These are phyloP conservation scores for Kwoniella shandongensis DNA, from an alignment of 768 basidiomycete species.

Conservation along the genomic window DNA sequence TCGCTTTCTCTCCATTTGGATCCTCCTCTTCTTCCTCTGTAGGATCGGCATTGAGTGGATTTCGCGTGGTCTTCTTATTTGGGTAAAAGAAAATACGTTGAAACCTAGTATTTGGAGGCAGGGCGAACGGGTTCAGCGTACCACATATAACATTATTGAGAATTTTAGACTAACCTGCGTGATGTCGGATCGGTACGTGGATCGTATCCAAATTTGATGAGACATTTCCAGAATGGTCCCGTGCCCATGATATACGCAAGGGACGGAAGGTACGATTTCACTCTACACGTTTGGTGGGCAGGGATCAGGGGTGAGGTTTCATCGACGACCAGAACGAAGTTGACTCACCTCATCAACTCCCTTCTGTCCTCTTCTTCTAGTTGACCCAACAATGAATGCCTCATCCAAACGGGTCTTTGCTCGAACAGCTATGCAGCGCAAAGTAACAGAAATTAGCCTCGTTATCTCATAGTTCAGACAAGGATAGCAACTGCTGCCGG, in stretches of 20 bases:
- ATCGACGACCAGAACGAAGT: not conserved
- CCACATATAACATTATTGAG: too few relatives aligned
- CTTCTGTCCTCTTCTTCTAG: slow-evolving; percentile 67
- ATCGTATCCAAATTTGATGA: slow-evolving; percentile 84
- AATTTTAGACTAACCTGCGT: slow-evolving; percentile 72
- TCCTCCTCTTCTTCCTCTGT: slow-evolving; percentile 27
- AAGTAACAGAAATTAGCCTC: not conserved
- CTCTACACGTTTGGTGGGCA: slow-evolving; percentile 62
- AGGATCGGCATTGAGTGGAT: slow-evolving; percentile 22
- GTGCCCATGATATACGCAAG: slow-evolving; percentile 87
- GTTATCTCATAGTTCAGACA: too few relatives aligned
- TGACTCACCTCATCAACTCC: slow-evolving; percentile 70
- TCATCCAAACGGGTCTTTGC: slow-evolving; percentile 82
- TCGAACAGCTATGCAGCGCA: slow-evolving; percentile 62
- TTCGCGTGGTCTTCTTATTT: slow-evolving; percentile 61
- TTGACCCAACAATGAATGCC: slow-evolving; percentile 80
- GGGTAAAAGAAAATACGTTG: slow-evolving; percentile 83
- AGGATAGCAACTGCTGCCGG: too few relatives aligned
- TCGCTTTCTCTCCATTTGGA: slow-evolving; percentile 12
- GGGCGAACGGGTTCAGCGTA: too few relatives aligned
- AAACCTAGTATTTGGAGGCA: slow-evolving; percentile 67
- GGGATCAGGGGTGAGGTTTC: not conserved
- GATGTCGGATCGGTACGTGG: slow-evolving; percentile 72
- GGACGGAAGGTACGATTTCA: slow-evolving; percentile 75
- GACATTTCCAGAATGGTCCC: slow-evolving; percentile 89